Evolutionary conservation across 768 basidiomycete genomes (phyloP), one percentile per base, ranked within the genome.

Genomic region (Leccinum truebloodii): DNA sequence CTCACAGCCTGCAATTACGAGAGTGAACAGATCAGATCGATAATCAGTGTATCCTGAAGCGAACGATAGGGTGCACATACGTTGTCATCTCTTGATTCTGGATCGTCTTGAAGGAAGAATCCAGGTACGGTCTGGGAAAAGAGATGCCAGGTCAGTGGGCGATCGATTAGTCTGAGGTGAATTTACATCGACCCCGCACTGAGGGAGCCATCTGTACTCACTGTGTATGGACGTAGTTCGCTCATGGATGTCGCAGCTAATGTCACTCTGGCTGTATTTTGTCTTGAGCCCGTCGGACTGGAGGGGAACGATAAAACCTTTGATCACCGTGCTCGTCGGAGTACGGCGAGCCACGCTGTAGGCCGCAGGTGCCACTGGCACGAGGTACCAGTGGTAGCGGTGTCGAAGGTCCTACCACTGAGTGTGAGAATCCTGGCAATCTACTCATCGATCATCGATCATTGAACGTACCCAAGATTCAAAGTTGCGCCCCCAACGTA

Each of bases 61-160:
- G 9, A 18, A 30, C 20, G 26, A 3, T 6, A 4, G 9, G 9
- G 13, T 30, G 44, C 18, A 67, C 69, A 35, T 48, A 71, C 69
- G 12, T 0, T 26, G 10, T 52, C 58, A 5, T 51, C 65, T 26
- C 55, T 13, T 6, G 65, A 59, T 52, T 65, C 61, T 2, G 61
- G 60, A 59, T 71, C 67, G 22, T 63, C 63, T 56, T 71, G 70
- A 12, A 69, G 48, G 57, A 71, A 71, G 32, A 59, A 3, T 35
- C 60, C 67, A 1, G 16, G 34, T 37, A 63, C 3, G 9, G 55
- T 58, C 67, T 71, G 35, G 39, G 2, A 2, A 26, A 32, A 8
- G 18, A 8, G 5, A 13, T 18, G 18, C 28, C 28, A 30, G 3
- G 28, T 56, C 41, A 52, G 34, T 51, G 20, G 7, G 32, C 46